Evolutionary conservation across 257 asterid genomes (phyloP).

Genomic region (Primulina huaijiensis): DNA sequence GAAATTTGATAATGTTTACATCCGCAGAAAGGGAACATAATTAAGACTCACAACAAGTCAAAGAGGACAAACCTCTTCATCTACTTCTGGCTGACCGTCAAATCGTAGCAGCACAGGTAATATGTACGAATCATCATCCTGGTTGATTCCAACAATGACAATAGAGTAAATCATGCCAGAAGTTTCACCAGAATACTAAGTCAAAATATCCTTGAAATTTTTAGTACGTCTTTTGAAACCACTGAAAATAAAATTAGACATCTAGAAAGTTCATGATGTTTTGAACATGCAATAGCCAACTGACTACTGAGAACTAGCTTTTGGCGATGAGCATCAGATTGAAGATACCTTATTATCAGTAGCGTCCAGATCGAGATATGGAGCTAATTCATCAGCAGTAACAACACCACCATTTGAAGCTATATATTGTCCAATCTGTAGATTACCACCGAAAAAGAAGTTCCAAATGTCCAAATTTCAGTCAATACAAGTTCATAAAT

Average conservation of each 20-base stretch:
- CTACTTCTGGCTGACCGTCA: slow-evolving; percentile 94
- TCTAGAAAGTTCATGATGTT: slow-evolving; percentile 7
- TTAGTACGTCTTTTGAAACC: not conserved
- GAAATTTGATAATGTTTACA: not conserved
- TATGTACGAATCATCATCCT: slow-evolving; percentile 91
- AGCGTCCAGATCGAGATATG: slow-evolving; percentile 81
- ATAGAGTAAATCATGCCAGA: slow-evolving; percentile 6
- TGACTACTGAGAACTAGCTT: slow-evolving; percentile 13
- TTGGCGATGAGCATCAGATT: slow-evolving; percentile 11
- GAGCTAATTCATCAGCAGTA: slow-evolving; percentile 97
- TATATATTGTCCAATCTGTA: slow-evolving; percentile 87
- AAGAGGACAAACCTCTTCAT: slow-evolving; percentile 69
- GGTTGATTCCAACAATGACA: slow-evolving; percentile 29
- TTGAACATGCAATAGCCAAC: slow-evolving; percentile 11
- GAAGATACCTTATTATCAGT: slow-evolving; percentile 49
- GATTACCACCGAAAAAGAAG: slow-evolving; percentile 1
- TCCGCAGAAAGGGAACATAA: slow-evolving; percentile 13
- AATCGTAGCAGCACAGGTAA: slow-evolving; percentile 86
- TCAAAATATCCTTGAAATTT: slow-evolving; percentile 1
- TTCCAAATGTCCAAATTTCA: not conserved
- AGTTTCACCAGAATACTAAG: not conserved
- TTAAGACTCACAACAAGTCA: not conserved
- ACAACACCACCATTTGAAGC: slow-evolving; percentile 95
- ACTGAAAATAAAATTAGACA: slow-evolving; percentile 13
- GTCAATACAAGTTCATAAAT: slow-evolving; percentile 12